Base-by-base conservation (phyloP, 2,329 filamentous ascomycete genomes). In the Triangularia verruculosa region DNA sequence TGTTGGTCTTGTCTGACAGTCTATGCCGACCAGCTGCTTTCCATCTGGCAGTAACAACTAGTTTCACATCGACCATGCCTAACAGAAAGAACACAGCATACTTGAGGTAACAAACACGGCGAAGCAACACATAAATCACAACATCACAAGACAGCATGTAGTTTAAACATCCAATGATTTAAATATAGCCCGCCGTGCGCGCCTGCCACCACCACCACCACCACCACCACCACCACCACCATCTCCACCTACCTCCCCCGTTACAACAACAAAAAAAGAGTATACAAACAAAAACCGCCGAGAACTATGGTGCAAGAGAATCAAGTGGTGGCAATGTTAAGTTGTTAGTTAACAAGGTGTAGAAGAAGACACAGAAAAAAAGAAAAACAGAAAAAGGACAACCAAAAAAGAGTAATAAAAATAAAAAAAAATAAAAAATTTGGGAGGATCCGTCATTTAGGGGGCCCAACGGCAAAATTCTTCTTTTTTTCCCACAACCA, bases 301-400 rank as follows among this genome's bases (percentile, higher is more conserved):
- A 51, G 27, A 62, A 63, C 61, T 63, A 65, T 64, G 43, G 59
- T 60, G 61, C 57, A 63, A 22, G 53, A 63, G 58, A 63, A 63
- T 53, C 25, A 25, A 53, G 20, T 28, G 43, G 39, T 34, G 55
- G 63, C 52, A 51, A 24, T 32, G 54, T 25, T 55, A 55, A 57
- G 39, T 24, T 20, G 52, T 62, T 55, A 17, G 57, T 39, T 22
- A 61, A 43, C 57, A 59, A 53, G 53, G 15, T 22, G 32, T 34
- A 43, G 39, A 39, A 34, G 55, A 62, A 28, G 17, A 61, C 59
- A 61, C 12, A 55, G 43, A 28, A 22, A 57, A 20, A 34, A 12
- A 17, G 17, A 32, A 60, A 30, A 52, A 43, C 32, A 8, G n/a
- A n/a, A 64, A 55, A 13, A 60, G 17, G n/a, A n/a, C n/a, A n/a